phyloP scores from a whole-genome alignment of 108 stramenopile genomes.

The Fistulifera solaris region DNA sequence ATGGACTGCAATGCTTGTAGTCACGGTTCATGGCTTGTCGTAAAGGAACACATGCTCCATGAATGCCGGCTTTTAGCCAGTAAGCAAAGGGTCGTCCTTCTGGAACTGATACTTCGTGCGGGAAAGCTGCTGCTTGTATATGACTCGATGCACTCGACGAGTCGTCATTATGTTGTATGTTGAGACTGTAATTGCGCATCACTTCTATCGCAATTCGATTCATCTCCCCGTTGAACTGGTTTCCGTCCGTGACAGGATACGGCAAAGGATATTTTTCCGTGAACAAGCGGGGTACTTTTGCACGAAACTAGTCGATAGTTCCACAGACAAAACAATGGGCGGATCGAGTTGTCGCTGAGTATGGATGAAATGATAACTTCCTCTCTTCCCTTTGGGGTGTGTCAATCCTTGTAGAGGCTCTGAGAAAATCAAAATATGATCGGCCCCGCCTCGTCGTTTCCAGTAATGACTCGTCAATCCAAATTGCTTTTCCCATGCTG shows the following conservation, averaged over 20 bases:
- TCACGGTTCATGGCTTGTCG: constrained; percentile 15
- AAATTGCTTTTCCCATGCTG: constrained; percentile 20
- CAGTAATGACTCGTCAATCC: constrained; percentile 30
- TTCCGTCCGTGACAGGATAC: constrained; percentile 29
- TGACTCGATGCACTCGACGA: not conserved
- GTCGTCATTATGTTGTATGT: not conserved
- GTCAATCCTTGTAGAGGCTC: constrained; percentile 26
- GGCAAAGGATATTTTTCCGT: constrained; percentile 29
- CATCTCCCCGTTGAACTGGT: constrained; percentile 30
- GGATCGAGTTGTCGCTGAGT: constrained; percentile 24
- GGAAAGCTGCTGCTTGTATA: not conserved
- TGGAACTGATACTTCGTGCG: constrained; percentile 1
- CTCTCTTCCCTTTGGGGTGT: constrained; percentile 15
- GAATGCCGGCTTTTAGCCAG: constrained; percentile 18
- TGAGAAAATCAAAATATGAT: constrained; percentile 30
- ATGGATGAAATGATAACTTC: constrained; percentile 19
- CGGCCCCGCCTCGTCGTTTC: constrained; percentile 25
- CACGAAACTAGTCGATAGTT: constrained; percentile 20
- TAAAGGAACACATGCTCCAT: constrained; percentile 18
- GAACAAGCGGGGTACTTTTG: constrained; percentile 23
- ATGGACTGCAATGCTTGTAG: constrained; percentile 1
- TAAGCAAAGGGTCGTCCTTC: constrained; percentile 10
- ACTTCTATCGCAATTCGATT: constrained; percentile 2
- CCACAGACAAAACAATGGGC: constrained; percentile 30
- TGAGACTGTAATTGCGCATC: too few relatives aligned